Evolutionary conservation across 164 flowering plant genomes (phyloP), one percentile per base, ranked within the genome.

Genomic region (Cinnamomum micranthum): DNA sequence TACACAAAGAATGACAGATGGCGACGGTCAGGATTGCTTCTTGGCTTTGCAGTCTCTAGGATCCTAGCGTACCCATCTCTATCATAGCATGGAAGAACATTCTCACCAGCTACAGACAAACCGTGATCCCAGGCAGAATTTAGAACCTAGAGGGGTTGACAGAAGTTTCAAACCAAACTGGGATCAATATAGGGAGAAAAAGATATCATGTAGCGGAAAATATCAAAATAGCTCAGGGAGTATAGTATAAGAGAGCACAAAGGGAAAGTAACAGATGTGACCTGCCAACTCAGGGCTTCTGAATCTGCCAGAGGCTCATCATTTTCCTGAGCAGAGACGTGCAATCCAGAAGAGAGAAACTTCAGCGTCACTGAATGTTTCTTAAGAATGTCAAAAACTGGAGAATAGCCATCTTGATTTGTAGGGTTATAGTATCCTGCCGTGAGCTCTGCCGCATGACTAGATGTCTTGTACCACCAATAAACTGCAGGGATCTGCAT

Each of bases 361-460:
- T 90, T 93, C 68, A 88, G 74, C 6, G 85, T 84, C 33, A 83
- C 93, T 0, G 83, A 84, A 68, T 91, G 81, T 77, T 88, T 90
- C 85, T 86, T 87, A 71, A 92, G 85, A 80, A 84, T 82, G 73
- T 89, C 85, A 71, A 90, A 83, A 63, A 87, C 79, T 52, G 85
- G 82, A 75, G 90, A 77, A 73, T 92, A 95, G 22, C 98, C 98
- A 84, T 95, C 89, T 73, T 85, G 92, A 76, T 94, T 91, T 70
- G 87, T 74, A 19, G 97, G 89, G 78, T 94, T 91, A 76, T 94
- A 86, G 71, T 84, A 89, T 66, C 98, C 98, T 3, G 98, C 91
- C 11, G 92, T 92, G 28, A 92, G 85, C 82, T 95, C 98, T 60
- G 97, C 97, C 69, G 98, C 97, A 85, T 95, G 98, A 76, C 98